These are phyloP conservation scores for Mycena crocata DNA, from an alignment of 768 basidiomycete species.

Conservation along the genomic window DNA sequence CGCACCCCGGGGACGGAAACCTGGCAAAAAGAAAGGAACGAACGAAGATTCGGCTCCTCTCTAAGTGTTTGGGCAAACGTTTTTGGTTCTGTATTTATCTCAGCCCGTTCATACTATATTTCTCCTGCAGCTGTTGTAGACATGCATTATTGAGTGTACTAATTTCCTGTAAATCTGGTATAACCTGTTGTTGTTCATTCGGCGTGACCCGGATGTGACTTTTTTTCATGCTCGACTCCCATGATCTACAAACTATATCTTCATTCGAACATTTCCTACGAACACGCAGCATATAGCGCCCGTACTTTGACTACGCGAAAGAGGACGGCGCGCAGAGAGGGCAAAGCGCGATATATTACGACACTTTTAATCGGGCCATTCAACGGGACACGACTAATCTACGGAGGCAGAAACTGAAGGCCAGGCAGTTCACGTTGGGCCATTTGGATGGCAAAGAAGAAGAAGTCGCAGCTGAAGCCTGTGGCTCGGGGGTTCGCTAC, in stretches of 20 bases:
- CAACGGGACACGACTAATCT: constrained; percentile 13
- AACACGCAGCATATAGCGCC: constrained; percentile 25
- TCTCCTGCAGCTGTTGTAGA: constrained; percentile 17
- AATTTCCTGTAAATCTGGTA: constrained; percentile 16
- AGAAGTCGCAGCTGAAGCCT: constrained; percentile 83
- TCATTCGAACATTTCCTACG: constrained; percentile 12
- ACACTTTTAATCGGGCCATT: constrained; percentile 23
- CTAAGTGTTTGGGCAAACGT: background rate
- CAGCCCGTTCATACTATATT: constrained; percentile 17
- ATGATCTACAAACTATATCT: constrained; percentile 34
- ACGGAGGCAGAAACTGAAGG: constrained; percentile 28
- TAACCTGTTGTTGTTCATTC: too few relatives aligned
- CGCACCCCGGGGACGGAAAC: constrained; percentile 53
- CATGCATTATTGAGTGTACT: constrained; percentile 30
- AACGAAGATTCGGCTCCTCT: constrained; percentile 7
- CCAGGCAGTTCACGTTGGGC: constrained; percentile 24
- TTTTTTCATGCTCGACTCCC: constrained; percentile 26
- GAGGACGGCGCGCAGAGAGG: constrained; percentile 1
- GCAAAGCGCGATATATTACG: constrained; percentile 25
- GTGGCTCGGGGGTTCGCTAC: constrained; percentile 83
- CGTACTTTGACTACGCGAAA: constrained; percentile 19
- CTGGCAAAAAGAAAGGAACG: constrained; percentile 51
- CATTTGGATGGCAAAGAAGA: constrained; percentile 80
- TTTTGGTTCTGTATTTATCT: constrained; percentile 16
- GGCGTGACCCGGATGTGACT: too few relatives aligned